phyloP scores from a whole-genome alignment of 129 eudicot genomes.

The Helianthus tuberosus region DNA sequence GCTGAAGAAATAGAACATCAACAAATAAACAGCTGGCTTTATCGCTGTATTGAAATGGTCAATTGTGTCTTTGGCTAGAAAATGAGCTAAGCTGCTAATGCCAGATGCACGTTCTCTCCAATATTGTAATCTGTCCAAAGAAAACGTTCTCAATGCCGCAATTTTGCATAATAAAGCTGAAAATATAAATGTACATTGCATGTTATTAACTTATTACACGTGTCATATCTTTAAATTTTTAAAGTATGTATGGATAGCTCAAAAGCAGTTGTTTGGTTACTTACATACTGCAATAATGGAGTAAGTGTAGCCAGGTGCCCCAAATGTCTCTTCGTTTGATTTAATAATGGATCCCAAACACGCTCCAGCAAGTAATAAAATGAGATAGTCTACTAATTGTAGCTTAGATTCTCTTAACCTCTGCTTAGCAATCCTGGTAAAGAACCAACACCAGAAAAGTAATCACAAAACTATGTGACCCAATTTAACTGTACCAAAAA shows the following conservation, averaged over 20 bases:
- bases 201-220: neutral
- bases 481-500: neutral
- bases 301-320: slow-evolving; percentile 81
- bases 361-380: slow-evolving; percentile 89
- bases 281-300: slow-evolving; percentile 94
- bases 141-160: slow-evolving; percentile 90
- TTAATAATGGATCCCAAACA: slow-evolving; percentile 75
- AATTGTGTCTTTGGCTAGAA: slow-evolving; percentile 76
- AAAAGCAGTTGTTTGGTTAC: slow-evolving; percentile 37
- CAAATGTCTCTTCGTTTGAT: slow-evolving; percentile 71
- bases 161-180: slow-evolving; percentile 89
- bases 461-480: neutral
- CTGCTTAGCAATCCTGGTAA: slow-evolving; percentile 88
- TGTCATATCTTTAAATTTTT: too few species aligned
- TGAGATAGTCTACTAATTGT: slow-evolving; percentile 86
- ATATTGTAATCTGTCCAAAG: slow-evolving; percentile 79
- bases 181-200: slow-evolving; percentile 13
- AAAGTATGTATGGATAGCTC: neutral
- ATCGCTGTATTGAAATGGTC: slow-evolving; percentile 73
- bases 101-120: slow-evolving; percentile 92
- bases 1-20: slow-evolving; percentile 87
- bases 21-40: slow-evolving; percentile 84
- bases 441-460: slow-evolving; percentile 2
- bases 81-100: slow-evolving; percentile 88
- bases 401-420: slow-evolving; percentile 79